Base-by-base conservation (phyloP, 176 grass and related monocot genomes). In the Hsuehochloa calcarea region DNA sequence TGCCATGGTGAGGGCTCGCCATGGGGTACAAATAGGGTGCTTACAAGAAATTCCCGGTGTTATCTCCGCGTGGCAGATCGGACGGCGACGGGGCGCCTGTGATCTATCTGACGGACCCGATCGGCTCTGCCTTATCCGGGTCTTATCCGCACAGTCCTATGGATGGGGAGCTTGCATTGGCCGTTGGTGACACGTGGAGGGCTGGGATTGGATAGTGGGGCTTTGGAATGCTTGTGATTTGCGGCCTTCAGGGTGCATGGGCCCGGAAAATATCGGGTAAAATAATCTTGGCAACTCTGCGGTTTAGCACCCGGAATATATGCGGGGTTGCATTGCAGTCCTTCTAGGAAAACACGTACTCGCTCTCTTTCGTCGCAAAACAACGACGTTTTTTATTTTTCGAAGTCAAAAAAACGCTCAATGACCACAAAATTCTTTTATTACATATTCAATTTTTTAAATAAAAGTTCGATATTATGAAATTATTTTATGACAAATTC, bases 41-140 rank as follows among this genome's bases (percentile, higher is more conserved):
- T 78, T 94, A 93, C 88, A 90, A 80, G 80, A 79, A 73, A 55
- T 54, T 47, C 68, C 13, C 35, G 20, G 58, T 75, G 91, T 74
- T 91, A 99, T 99, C 96, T 82, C 54, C 72, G 77, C 83, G 68
- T 82, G 79, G 84, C 84, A 79, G 38, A 92, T 90, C 84, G 68
- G 88, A 92, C 80, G 91, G 86, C 1, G 1, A 4, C 6, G 22
- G 1, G 7, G 4, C 0, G n/a, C 0, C 65, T 68, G 93, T 94
- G 89, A 99, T 99, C 93, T 91, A 92, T 96, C 77, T 91, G 81
- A 99, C 81, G 96, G 90, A n/a, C 47, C 10, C 3, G 43, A 58
- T 80, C 62, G 9, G 38, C 23, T 82, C 74, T 64, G 74, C 93
- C 91, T 99, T 99, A 99, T 99, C 96, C 83, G 5, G 59, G 56